Conservation (phyloP, 106 monocot genomes). For the Dactylorhiza incarnata region DNA sequence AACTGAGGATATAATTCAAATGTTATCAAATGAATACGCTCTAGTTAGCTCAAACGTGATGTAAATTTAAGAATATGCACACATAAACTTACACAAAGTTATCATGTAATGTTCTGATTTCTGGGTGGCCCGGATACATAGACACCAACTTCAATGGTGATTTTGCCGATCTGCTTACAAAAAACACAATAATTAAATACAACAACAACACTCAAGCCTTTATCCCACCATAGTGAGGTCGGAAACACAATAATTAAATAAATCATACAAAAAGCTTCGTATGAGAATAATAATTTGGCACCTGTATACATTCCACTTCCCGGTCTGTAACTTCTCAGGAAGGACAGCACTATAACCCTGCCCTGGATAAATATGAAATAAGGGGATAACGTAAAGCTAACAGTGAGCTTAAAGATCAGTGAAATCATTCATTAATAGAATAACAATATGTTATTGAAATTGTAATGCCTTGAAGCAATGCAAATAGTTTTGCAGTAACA, state of each 20-base stretch:
- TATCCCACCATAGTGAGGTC: too few species aligned
- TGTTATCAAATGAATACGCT: neutral
- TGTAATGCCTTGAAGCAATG: neutral
- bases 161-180: conserved; percentile 48
- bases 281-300: conserved; percentile 11
- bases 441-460: neutral
- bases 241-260: neutral
- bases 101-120: conserved; percentile 87
- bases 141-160: conserved; percentile 67
- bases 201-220: too few species aligned
- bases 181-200: neutral
- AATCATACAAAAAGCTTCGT: neutral
- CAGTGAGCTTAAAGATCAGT: neutral
- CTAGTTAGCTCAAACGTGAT: neutral
- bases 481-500: neutral
- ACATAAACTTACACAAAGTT: conserved; percentile 73
- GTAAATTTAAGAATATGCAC: conserved; percentile 3
- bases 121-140: conserved; percentile 51
- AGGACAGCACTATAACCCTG: conserved; percentile 65
- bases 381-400: neutral
- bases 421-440: neutral
- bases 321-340: conserved; percentile 68
- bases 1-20: neutral
- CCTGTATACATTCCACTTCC: conserved; percentile 99
- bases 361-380: conserved; percentile 27